Evolutionary conservation across 2,329 filamentous ascomycete species (phyloP).

Genomic region (Botrytis paeoniae): DNA sequence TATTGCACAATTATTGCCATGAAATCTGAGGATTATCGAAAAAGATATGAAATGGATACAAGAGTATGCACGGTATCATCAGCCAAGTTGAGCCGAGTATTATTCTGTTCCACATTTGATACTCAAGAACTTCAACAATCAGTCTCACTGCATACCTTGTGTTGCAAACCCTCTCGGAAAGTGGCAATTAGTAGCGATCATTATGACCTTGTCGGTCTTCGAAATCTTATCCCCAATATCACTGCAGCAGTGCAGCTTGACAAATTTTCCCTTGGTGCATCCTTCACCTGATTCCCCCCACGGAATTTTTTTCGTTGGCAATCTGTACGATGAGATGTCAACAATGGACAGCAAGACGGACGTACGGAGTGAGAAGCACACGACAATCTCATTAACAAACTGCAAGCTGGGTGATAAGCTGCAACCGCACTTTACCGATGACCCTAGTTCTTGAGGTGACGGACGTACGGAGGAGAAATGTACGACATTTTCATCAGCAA

Average conservation of each 20-base stretch:
- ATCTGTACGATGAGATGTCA: constrained; percentile 4
- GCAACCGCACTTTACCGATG: constrained; percentile 4
- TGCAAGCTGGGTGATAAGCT: background rate
- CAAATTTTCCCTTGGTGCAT: background rate
- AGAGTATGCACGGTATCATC: background rate
- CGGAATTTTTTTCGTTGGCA: background rate
- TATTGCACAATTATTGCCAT: constrained; percentile 1
- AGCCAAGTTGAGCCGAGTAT: constrained; percentile 1
- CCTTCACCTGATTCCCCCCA: background rate
- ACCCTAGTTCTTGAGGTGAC: constrained; percentile 1
- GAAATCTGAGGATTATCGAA: background rate
- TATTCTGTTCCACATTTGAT: background rate
- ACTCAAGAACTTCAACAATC: background rate
- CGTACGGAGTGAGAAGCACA: constrained; percentile 4
- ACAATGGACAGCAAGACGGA: background rate
- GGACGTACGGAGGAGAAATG: background rate
- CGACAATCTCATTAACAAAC: background rate
- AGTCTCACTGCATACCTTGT: constrained; percentile 13
- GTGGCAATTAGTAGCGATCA: background rate
- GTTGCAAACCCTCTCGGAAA: background rate
- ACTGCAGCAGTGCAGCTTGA: constrained; percentile 8
- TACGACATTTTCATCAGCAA: constrained; percentile 5
- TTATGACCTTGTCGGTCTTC: background rate
- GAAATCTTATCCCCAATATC: constrained; percentile 6
- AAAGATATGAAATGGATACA: background rate